A percentile compares a stretch with the other conserved stretches of the same genome.
phyloP scores from a whole-genome alignment of 352 stramenopile species.

The Phytophthora ramorum region DNA sequence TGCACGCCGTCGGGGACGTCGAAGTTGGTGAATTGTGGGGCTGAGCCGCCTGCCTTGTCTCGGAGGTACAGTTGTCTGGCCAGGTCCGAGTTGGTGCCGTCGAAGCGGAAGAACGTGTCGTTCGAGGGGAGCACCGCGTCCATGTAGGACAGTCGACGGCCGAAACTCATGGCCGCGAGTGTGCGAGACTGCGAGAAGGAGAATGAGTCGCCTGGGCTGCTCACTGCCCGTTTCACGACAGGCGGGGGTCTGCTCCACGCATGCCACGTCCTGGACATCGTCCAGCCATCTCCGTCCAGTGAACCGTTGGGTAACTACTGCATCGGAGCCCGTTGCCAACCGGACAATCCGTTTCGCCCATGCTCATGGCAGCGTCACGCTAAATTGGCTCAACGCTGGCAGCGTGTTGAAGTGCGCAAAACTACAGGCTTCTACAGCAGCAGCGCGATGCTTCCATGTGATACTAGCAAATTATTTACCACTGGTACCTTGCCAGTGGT shows the following conservation, averaged over 20 bases:
- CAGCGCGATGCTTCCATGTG: too few species aligned
- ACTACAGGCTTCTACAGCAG: too few species aligned
- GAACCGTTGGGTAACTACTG: constrained; percentile 4
- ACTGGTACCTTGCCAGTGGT: too few species aligned
- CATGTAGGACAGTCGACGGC: neutral
- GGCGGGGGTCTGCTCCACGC: constrained; percentile 1
- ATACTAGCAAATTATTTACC: too few species aligned
- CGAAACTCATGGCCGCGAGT: constrained; percentile 7
- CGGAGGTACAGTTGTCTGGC: constrained; percentile 38
- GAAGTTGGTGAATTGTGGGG: constrained; percentile 6
- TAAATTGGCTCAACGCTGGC: too few species aligned
- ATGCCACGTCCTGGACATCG: too few species aligned
- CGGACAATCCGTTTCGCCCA: constrained; percentile 12
- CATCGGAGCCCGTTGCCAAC: constrained; percentile 5
- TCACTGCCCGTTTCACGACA: constrained; percentile 16
- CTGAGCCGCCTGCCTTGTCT: constrained; percentile 11
- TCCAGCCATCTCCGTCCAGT: constrained; percentile 8
- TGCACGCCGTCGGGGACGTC: constrained; percentile 7
- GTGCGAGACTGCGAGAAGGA: constrained; percentile 7
- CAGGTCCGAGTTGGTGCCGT: constrained; percentile 43
- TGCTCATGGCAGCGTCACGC: too few species aligned
- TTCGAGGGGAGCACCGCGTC: constrained; percentile 21
- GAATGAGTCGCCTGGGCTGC: neutral
- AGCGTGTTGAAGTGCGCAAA: neutral
- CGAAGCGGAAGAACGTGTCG: constrained; percentile 36